A percentile compares a stretch with the other conserved stretches of the same genome.
These are phyloP conservation scores for Colletotrichum ledebouriae DNA, from an alignment of 2,329 filamentous ascomycete species.

Conservation along the genomic window DNA sequence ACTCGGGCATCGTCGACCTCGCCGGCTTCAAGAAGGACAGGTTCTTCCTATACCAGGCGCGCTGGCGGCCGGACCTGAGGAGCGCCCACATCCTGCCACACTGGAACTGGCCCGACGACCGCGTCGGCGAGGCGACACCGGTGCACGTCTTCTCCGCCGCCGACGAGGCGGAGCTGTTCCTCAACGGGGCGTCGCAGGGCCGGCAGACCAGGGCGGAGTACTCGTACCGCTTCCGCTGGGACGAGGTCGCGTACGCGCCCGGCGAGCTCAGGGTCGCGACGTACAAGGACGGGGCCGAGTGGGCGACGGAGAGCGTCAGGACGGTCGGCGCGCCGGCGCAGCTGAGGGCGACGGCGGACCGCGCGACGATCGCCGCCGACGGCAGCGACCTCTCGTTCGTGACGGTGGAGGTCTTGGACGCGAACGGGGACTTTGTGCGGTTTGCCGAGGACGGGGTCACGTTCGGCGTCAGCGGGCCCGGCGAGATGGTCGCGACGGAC, in stretches of 20 bases:
- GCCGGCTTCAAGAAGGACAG: slow-evolving; percentile 70
- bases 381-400: slow-evolving; percentile 63
- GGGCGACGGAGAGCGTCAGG: slow-evolving; percentile 58
- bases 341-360: slow-evolving; percentile 57
- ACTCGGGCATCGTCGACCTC: slow-evolving; percentile 69
- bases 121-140: slow-evolving; percentile 62
- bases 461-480: slow-evolving; percentile 59
- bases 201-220: slow-evolving; percentile 51
- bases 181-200: slow-evolving; percentile 64
- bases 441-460: slow-evolving; percentile 56
- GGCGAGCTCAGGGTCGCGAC: slow-evolving; percentile 62
- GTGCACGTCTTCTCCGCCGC: slow-evolving; percentile 67
- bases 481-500: slow-evolving; percentile 63
- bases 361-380: slow-evolving; percentile 54
- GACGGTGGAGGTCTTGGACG: slow-evolving; percentile 60
- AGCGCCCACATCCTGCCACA: slow-evolving; percentile 68
- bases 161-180: slow-evolving; percentile 67
- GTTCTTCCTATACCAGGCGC: slow-evolving; percentile 67
- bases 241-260: slow-evolving; percentile 61
- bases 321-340: slow-evolving; percentile 57
- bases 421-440: slow-evolving; percentile 58
- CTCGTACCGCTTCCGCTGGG: slow-evolving; percentile 67
- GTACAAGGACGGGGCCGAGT: slow-evolving; percentile 61
- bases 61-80: slow-evolving; percentile 62
- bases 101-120: slow-evolving; percentile 65